Evolutionary conservation across 495 filamentous ascomycete genomes (phyloP).

Genomic region (Lichina pygmaea): DNA sequence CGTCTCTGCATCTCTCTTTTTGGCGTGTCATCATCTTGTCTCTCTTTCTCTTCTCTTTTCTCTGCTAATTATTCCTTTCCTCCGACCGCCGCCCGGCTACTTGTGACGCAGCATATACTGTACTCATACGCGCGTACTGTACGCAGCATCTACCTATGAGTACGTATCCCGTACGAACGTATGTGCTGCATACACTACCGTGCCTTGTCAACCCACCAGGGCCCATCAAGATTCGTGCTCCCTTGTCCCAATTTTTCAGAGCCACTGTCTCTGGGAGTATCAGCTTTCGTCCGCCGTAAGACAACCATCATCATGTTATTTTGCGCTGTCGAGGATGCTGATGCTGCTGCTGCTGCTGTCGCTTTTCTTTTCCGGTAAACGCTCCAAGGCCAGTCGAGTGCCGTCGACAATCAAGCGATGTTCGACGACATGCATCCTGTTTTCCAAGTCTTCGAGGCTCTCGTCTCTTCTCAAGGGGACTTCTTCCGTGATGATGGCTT

Average conservation of each 20-base stretch:
- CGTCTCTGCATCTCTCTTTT: neutral
- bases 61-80: neutral
- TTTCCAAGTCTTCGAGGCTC: neutral
- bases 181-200: too few species aligned
- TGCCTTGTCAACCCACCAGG: too few species aligned
- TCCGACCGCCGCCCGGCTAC: neutral
- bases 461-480: conserved; percentile 1
- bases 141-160: too few species aligned
- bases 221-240: too few species aligned
- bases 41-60: neutral
- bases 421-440: conserved; percentile 1
- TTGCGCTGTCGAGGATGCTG: too few species aligned
- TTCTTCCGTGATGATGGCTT: neutral
- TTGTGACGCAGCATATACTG: too few species aligned
- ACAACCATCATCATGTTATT: too few species aligned
- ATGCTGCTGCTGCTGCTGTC: neutral
- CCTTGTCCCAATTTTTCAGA: too few species aligned
- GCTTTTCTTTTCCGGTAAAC: neutral
- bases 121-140: too few species aligned
- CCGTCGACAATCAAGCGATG: conserved; percentile 3
- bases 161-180: too few species aligned
- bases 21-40: neutral
- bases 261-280: too few species aligned
- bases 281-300: too few species aligned
- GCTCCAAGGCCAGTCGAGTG: neutral